Percentiles rank a stretch among this genome's conserved stretches.
Evolutionary conservation across 2,329 filamentous ascomycete species (phyloP).

Genomic region (Fusarium staphyleae): DNA sequence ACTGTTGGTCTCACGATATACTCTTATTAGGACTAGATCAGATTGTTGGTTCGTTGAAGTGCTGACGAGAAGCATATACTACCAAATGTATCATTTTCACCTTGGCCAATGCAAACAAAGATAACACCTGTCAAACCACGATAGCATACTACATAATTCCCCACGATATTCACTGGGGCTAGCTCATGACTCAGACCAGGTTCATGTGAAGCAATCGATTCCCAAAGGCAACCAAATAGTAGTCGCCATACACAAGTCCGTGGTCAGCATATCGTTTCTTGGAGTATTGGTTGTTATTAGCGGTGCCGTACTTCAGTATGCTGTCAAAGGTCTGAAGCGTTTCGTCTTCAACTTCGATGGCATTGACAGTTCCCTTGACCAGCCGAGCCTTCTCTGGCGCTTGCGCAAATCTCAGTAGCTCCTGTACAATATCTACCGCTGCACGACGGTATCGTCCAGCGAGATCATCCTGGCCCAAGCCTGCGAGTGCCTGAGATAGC

Average conservation of each 20-base stretch:
- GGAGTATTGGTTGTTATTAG: conserved; percentile 44
- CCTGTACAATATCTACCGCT: conserved; percentile 42
- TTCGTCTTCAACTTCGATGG: background rate
- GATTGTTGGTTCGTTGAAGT: too few species aligned
- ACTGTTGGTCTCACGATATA: too few species aligned
- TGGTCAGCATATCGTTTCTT: conserved; percentile 44
- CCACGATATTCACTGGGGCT: too few species aligned
- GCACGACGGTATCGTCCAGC: conserved; percentile 37
- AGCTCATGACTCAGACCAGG: conserved; percentile 9
- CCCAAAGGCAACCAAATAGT: conserved; percentile 55
- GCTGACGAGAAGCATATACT: too few species aligned
- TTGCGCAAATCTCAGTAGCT: conserved; percentile 42
- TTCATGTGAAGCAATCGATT: conserved; percentile 54
- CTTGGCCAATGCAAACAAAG: too few species aligned
- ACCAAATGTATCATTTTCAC: too few species aligned
- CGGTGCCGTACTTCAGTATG: conserved; percentile 44
- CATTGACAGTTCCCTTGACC: background rate
- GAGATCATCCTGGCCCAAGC: conserved; percentile 6
- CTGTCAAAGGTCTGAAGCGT: conserved; percentile 37
- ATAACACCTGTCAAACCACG: too few species aligned
- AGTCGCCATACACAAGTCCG: conserved; percentile 58
- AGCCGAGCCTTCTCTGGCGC: conserved; percentile 36
- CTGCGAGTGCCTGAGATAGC: conserved; percentile 46
- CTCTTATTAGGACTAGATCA: too few species aligned
- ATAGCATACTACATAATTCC: too few species aligned